These are phyloP conservation scores for Chloromonas sp. DNA, from an alignment of 163 green algal species.

Conservation along the genomic window DNA sequence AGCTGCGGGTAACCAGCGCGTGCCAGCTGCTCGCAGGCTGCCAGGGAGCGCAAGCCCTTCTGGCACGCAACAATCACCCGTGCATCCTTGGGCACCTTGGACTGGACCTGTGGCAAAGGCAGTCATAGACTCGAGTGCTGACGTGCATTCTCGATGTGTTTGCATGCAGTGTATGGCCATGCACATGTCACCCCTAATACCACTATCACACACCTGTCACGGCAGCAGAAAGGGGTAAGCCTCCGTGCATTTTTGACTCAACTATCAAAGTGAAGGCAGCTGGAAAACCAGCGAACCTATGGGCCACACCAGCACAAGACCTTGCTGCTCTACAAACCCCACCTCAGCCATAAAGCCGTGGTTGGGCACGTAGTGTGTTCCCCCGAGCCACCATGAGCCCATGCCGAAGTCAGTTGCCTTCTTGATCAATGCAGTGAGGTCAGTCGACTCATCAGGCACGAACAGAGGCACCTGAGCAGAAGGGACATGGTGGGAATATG, in stretches of 20 bases:
- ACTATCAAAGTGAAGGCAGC: too few species aligned
- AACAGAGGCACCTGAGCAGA: conserved; percentile 62
- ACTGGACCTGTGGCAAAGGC: conserved; percentile 29
- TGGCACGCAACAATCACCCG: conserved; percentile 61
- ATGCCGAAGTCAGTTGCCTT: conserved; percentile 64
- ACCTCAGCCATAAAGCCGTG: conserved; percentile 68
- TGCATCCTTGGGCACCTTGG: conserved; percentile 65
- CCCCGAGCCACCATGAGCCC: conserved; percentile 87
- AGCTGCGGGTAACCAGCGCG: conserved; percentile 70
- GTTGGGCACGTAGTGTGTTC: conserved; percentile 85
- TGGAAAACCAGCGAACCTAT: too few species aligned
- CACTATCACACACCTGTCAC: too few species aligned
- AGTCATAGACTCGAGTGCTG: neutral
- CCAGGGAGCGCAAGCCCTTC: conserved; percentile 75
- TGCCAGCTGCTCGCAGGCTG: conserved; percentile 79
- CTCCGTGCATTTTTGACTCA: too few species aligned
- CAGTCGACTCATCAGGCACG: conserved; percentile 46
- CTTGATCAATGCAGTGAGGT: conserved; percentile 54
- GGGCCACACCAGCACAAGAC: too few species aligned
- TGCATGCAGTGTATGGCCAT: too few species aligned
- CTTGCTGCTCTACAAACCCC: neutral
- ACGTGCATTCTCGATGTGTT: too few species aligned
- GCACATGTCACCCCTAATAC: too few species aligned
- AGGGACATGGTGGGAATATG: too few species aligned
- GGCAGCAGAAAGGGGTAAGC: too few species aligned